Conservation (phyloP, 352 stramenopile species). For the Pythium plurisporium region DNA sequence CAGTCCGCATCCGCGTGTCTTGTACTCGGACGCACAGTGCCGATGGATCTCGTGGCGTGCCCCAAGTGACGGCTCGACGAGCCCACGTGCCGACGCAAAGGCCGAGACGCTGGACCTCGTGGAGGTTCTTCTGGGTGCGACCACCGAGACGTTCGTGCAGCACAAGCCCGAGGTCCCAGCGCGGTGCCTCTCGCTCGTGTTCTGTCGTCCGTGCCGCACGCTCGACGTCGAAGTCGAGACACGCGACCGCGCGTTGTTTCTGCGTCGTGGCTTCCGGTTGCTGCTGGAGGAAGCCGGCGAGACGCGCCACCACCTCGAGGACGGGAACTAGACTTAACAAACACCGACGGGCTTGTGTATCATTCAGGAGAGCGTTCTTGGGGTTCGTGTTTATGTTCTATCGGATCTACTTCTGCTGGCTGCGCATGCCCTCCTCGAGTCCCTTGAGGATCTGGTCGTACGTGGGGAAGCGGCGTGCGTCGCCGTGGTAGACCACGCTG, state of each 20-base stretch:
- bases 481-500: slow-evolving; percentile 82
- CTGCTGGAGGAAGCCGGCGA: slow-evolving; percentile 39
- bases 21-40: slow-evolving; percentile 51
- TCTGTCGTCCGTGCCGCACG: slow-evolving; percentile 63
- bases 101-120: slow-evolving; percentile 48
- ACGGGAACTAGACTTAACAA: too few species aligned
- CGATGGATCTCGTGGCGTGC: slow-evolving; percentile 56
- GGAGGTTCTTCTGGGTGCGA: slow-evolving; percentile 40
- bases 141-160: slow-evolving; percentile 43
- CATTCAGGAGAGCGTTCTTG: slow-evolving; percentile 1
- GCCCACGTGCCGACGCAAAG: slow-evolving; percentile 42
- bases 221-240: slow-evolving; percentile 63
- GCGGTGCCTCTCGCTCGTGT: slow-evolving; percentile 66
- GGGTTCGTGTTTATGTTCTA: slow-evolving; percentile 4
- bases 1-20: slow-evolving; percentile 41
- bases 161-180: slow-evolving; percentile 26
- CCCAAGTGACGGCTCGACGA: slow-evolving; percentile 24
- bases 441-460: slow-evolving; percentile 80
- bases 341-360: too few species aligned
- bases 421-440: slow-evolving; percentile 60
- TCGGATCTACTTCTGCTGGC: slow-evolving; percentile 5
- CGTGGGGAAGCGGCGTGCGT: slow-evolving; percentile 70
- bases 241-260: slow-evolving; percentile 35
- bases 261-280: slow-evolving; percentile 56
- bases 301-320: slow-evolving; percentile 22